Percentiles rank a stretch among this genome's conserved stretches.
These are phyloP conservation scores for Colletotrichum lini DNA, from an alignment of 2,329 filamentous ascomycete species.

Conservation along the genomic window DNA sequence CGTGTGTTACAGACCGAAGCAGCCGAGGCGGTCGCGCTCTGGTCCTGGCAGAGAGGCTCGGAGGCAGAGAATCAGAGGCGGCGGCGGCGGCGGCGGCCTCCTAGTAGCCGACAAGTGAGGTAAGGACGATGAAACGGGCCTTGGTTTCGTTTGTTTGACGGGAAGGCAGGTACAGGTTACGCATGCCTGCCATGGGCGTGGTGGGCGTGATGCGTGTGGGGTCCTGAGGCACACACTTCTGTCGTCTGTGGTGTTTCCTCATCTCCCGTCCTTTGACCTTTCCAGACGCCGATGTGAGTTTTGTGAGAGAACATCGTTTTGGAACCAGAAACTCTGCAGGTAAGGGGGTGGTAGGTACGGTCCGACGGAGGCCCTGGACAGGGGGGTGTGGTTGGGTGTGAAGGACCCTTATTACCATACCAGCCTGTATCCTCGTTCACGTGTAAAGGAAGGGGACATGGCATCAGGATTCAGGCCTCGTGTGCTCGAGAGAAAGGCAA, in stretches of 20 bases:
- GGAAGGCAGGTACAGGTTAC: constrained; percentile 8
- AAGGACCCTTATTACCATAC: constrained; percentile 31
- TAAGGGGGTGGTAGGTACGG: constrained; percentile 18
- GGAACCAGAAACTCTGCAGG: background rate
- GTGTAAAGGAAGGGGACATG: constrained; percentile 14
- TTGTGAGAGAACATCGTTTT: constrained; percentile 19
- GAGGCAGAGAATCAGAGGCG: no score
- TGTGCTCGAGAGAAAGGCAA: no score
- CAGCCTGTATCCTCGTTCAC: constrained; percentile 12
- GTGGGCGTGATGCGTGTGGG: no score
- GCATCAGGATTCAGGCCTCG: background rate
- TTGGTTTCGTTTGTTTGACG: constrained; percentile 32
- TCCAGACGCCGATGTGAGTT: constrained; percentile 2
- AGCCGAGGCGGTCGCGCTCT: background rate
- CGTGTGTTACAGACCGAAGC: background rate
- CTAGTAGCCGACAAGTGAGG: constrained; percentile 4
- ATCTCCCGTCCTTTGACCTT: constrained; percentile 19
- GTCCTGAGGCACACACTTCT: constrained; percentile 26
- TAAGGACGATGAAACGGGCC: constrained; percentile 28
- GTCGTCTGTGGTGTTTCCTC: constrained; percentile 5
- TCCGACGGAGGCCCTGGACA: no score
- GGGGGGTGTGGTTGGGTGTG: constrained; percentile 3
- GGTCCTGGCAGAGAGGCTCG: background rate
- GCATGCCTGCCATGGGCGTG: constrained; percentile 11
- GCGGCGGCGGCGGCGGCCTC: background rate